Conservation (phyloP, 2,329 filamentous ascomycete genomes). For the Nannizziopsis barbatae region DNA sequence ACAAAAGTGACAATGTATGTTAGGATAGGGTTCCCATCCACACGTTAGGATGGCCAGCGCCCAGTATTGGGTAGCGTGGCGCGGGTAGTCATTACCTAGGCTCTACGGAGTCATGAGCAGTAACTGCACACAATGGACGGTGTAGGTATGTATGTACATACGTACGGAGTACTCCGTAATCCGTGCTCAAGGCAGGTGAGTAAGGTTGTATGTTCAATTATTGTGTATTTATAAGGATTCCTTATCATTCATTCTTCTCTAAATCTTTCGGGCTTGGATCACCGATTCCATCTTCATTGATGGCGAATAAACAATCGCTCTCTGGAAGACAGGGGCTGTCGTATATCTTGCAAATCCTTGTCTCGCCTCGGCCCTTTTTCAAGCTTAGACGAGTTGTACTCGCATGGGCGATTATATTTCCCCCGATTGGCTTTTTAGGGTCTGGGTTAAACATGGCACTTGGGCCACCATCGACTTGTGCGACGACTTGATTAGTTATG, state of each 20-base stretch:
- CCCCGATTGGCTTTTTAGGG: constrained; percentile 96
- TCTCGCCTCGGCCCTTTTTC: constrained; percentile 92
- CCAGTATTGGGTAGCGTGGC: too few species aligned
- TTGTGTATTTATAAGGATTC: too few species aligned
- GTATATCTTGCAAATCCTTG: constrained; percentile 96
- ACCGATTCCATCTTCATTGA: constrained; percentile 91
- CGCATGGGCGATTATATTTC: constrained; percentile 96
- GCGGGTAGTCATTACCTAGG: too few species aligned
- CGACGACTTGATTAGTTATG: constrained; percentile 97
- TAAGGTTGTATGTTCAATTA: too few species aligned
- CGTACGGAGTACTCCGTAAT: too few species aligned
- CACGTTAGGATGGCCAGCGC: too few species aligned
- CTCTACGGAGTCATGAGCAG: too few species aligned
- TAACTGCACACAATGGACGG: too few species aligned
- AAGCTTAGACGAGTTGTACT: constrained; percentile 88
- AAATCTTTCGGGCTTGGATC: constrained; percentile 92
- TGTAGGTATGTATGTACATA: too few species aligned
- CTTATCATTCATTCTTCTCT: constrained; percentile 54
- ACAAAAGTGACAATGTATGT: too few species aligned
- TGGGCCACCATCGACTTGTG: constrained; percentile 91
- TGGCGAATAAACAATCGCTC: constrained; percentile 92
- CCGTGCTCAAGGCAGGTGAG: too few species aligned
- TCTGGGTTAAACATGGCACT: constrained; percentile 99
- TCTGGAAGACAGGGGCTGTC: constrained; percentile 95
- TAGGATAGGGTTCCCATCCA: too few species aligned